Evolutionary conservation across 139 green algal species (phyloP), one percentile per base, ranked within the genome.

Genomic region (Marvania coccoides): DNA sequence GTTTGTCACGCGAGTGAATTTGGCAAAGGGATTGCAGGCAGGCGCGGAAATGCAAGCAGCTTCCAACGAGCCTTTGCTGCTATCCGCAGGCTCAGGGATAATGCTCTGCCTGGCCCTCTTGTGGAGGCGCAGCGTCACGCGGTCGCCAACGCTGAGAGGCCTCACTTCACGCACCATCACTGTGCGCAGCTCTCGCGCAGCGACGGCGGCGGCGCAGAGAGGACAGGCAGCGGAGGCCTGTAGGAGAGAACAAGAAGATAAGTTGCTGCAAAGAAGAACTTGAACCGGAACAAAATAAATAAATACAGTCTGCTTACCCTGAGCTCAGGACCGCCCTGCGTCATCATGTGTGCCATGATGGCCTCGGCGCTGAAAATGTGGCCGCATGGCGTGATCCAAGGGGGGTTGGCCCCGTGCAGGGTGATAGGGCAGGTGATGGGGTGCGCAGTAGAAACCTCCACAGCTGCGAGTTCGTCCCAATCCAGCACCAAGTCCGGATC

Each of bases 321-420:
- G n/a, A 92, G 73, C 63, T 84, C 67, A 10, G 81, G 60, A 14
- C 84, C 83, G 1, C 82, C 85, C 47, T 84, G 73, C 13, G 63
- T 65, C 19, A 92, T 62, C n/a, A 95, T 76, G 75, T 91, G 87
- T 40, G 78, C 76, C 72, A 95, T 86, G 70, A 96, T 93, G 65
- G 80, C 75, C 12, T 78, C 70, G 63, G 92, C 90, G 42, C 72
- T 82, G 64, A 91, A 95, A 5, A 93, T 69, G 70, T 97, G 90
- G 51, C 90, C 90, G 69, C 90, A 96, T 13, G 84, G 82, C 3
- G 87, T 96, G 67, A 96, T 89, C 69, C 92, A 83, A 2, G 89
- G 85, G 58, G 76, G 87, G 6, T 80, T 33, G 5, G 82, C 84
- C 23, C 45, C 65, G 24, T 94, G 86, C 42, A 96, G 76, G 26